Evolutionary conservation across 1,284 basidiomycete genomes (phyloP).

Genomic region (Pseudozyma tsukubaensis): DNA sequence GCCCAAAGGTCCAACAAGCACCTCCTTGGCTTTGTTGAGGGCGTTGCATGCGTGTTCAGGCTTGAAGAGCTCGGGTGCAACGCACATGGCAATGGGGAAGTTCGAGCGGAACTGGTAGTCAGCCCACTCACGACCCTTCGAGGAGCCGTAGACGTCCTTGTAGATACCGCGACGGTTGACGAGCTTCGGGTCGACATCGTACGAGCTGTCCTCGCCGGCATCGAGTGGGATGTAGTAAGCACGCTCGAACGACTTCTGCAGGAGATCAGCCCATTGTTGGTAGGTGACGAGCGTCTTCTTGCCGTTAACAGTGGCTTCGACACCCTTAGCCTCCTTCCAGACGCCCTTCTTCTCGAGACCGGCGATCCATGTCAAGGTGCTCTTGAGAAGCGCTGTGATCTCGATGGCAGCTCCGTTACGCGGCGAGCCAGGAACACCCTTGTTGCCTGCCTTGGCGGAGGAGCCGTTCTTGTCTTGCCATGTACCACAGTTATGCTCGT

Average conservation of each 20-base stretch:
- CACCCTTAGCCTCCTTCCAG: constrained; percentile 83
- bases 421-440: constrained; percentile 92
- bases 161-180: constrained; percentile 94
- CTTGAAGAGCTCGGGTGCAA: constrained; percentile 94
- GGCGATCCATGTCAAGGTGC: constrained; percentile 88
- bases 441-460: constrained; percentile 80
- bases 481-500: constrained; percentile 69
- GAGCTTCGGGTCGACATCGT: constrained; percentile 78
- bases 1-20: constrained; percentile 57
- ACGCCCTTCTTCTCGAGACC: constrained; percentile 76
- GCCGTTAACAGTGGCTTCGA: constrained; percentile 80
- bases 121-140: constrained; percentile 78
- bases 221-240: constrained; percentile 90
- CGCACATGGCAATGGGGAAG: constrained; percentile 92
- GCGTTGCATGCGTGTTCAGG: constrained; percentile 80
- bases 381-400: constrained; percentile 92
- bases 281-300: constrained; percentile 82
- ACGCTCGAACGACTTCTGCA: constrained; percentile 88
- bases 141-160: constrained; percentile 86
- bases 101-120: constrained; percentile 89
- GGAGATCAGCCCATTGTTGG: constrained; percentile 85
- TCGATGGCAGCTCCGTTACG: constrained; percentile 95
- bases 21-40: constrained; percentile 53
- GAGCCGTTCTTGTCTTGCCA: constrained; percentile 67
- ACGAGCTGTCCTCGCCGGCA: constrained; percentile 78